Evolutionary conservation across 805 yeast species (phyloP), one percentile per base, ranked within the genome.

Genomic region (Sugiyamaella lignohabitans): DNA sequence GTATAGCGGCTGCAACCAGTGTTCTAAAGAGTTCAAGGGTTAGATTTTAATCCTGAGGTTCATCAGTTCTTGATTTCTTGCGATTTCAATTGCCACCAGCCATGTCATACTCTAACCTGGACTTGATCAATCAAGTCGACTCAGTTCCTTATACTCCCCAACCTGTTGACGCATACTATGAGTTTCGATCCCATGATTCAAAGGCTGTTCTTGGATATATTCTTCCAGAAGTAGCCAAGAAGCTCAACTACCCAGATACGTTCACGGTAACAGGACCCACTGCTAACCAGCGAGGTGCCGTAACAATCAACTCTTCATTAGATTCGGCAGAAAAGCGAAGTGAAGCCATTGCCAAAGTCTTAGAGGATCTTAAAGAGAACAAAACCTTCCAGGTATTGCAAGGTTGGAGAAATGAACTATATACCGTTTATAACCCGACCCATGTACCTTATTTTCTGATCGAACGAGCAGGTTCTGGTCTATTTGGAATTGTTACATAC

Each of bases 371-470:
- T 62, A 49, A 60, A 1, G 40, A 32, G 0, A n/a, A 32, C 1
- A 43, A 49, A 4, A 45, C 39, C 3, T 66, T 65, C 41, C 46
- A 46, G 2, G 61, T 54, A 11, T 55, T 65, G 5, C 47, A 55
- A 37, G 73, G 72, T 21, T 93, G 98, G 98, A 74, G 98, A 61
- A 65, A 84, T 61, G 98, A 93, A 64, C 70, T 77, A 32, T 93
- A 87, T 63, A 72, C 82, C 0, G 78, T 89, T 3, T 87, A 82
- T 64, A 72, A 75, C 46, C 79, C 82, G 0, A 50, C 68, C 0
- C 67, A 69, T 16, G 52, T 47, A 1, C 83, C 84, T 0, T 93
- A 91, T 58, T 65, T 87, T 54, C 66, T 71, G 3, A 64, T 87
- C 3, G 98, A 93, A 62, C 71, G 98, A 37, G 82, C 96, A 0